Base-by-base conservation (phyloP, 1,139 yeast genomes). In the Meyerozyma guilliermondii region DNA sequence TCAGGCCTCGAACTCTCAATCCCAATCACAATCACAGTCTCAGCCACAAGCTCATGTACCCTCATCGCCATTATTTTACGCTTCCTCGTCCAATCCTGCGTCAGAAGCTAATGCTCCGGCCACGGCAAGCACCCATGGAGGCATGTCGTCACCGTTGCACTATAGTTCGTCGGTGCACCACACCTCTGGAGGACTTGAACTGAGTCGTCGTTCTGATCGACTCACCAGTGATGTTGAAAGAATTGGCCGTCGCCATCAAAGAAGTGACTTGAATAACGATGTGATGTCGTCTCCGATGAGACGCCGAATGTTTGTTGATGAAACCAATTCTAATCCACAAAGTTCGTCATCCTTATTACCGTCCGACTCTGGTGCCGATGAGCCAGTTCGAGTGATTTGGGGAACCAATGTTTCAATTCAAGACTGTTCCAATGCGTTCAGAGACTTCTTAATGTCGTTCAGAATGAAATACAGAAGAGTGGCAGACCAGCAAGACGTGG, bases 341-440 rank as follows among this genome's bases (percentile, higher is more conserved):
- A 18, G 35, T 20, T 56, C 66, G 3, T 60, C 67, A 8, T 66
- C 70, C 17, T 56, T 59, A 34, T 51, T 63, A 13, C 57, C 53
- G 42, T 58, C 68, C 13, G 70, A 65, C 28, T 58, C 60, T 11
- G 55, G 53, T 29, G 52, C 51, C 14, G 81, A 77, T 46, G 94
- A 83, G 50, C 94, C 95, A 1, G 80, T 83, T 28, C 78, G 95
- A 57, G 95, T 92, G 44, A 91, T 92, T 56, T 92, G 99, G 99
- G 99, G 99, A 62, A 92, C 99, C 2, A 91, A 92, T 59, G 96
- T 92, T 26, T 85, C 95, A 35, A 89, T 94, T 54, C 87, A 82
- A 55, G 96, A 92, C 56, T 83, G 92, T 54, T 78, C 87, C 41
- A 83, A 80, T 51, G 74, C 78, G 41, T 92, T 92, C 66, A 75